Evolutionary conservation across 106 monocot species (phyloP).

Genomic region (Agapanthus africanus): DNA sequence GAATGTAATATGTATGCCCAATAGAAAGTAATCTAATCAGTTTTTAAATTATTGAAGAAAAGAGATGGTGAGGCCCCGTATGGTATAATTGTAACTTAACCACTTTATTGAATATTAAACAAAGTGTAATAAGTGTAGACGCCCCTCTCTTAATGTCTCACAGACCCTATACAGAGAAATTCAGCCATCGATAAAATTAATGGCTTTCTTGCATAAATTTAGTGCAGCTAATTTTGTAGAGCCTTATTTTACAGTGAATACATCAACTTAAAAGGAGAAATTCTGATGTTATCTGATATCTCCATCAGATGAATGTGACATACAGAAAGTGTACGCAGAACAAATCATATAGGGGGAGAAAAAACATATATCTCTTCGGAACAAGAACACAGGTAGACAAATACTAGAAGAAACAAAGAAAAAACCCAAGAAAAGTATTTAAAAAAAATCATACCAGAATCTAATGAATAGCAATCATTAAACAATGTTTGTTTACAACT

Average conservation of each 20-base stretch:
- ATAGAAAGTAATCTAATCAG: constrained; percentile 6
- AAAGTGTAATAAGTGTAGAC: neutral
- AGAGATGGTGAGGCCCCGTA: neutral
- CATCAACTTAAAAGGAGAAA: neutral
- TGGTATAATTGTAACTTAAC: neutral
- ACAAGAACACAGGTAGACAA: no score
- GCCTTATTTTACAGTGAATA: neutral
- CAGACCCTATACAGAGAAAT: no score
- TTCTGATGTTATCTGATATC: neutral
- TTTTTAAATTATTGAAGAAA: neutral
- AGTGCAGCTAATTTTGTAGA: neutral
- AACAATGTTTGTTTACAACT: no score
- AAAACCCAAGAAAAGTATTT: no score
- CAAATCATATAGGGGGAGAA: neutral
- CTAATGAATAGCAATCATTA: no score
- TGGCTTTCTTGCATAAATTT: neutral
- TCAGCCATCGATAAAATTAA: no score
- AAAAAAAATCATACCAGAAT: no score
- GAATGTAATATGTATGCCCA: neutral
- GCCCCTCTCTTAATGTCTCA: no score
- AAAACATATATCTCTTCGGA: neutral
- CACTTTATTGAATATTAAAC: neutral
- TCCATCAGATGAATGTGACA: neutral
- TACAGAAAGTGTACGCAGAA: neutral
- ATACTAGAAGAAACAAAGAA: no score